Base-by-base conservation (phyloP, 1,284 basidiomycete genomes). In the Xerocomus amazonicus region DNA sequence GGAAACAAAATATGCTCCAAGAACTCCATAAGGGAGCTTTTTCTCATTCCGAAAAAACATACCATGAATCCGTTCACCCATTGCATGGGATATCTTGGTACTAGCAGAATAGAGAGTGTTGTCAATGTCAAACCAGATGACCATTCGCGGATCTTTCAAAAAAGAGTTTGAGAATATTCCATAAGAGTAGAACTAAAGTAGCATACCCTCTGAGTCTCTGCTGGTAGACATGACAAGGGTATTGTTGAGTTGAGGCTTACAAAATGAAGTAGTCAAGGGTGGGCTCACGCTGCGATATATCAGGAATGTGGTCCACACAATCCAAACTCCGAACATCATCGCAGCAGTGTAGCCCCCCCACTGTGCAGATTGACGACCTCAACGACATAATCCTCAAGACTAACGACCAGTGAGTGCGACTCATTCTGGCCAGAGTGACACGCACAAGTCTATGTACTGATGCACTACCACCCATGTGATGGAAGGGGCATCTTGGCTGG, bases 41-140 rank as follows among this genome's bases (percentile, higher is more conserved):
- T 23, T 13, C 23, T 3, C 13, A 33, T 37, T n/a, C 23, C 16
- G 40, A 48, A 27, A 23, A 33, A 45, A 52, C 70, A 49, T 57
- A 84, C 87, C 78, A 58, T 90, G 87, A 47, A 93, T 93, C 42
- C 82, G 80, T 55, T 84, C 70, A 14, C 83, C 83, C 90, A 94
- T 92, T n/a, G 75, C 81, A 54, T 88, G 80, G 6, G 86, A 84
- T 49, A 94, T 90, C 63, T 77, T 81, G 10, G 81, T 74, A 61
- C 78, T 85, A 1, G 86, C 79, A 14, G 87, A 87, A 68, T 92
- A 92, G 13, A 92, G 75, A 1, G 90, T 92, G 61, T 92, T 92
- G 69, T 93, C 91, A 54, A 93, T 90, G 64, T 93, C 91, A 52
- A 93, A 81, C 80, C 86, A 92, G 33, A 90, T 74, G 42, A 90